Evolutionary conservation across 768 basidiomycete species (phyloP).

Genomic region (Dioszegia hungarica): DNA sequence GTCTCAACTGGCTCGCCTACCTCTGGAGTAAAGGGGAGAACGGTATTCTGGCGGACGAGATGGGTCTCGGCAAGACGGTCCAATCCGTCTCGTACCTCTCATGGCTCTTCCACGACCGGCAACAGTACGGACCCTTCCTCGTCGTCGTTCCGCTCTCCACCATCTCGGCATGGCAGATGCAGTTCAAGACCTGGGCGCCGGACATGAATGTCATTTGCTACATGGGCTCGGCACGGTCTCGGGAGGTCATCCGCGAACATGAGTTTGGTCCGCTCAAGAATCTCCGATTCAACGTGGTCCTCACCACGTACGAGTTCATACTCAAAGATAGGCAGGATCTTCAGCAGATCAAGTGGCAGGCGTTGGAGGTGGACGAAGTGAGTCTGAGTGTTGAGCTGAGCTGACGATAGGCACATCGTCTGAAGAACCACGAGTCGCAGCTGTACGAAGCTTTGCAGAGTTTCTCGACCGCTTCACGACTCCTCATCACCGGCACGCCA

Average conservation of each 20-base stretch:
- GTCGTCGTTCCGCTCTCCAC: constrained; percentile 97
- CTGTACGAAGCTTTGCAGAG: constrained; percentile 87
- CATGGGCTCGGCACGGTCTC: constrained; percentile 79
- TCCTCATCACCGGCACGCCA: constrained; percentile 96
- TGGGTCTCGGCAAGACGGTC: constrained; percentile 97
- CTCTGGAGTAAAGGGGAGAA: constrained; percentile 92
- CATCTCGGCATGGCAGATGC: constrained; percentile 95
- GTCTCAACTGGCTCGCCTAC: constrained; percentile 97
- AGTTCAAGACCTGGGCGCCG: constrained; percentile 91
- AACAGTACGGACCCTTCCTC: constrained; percentile 93
- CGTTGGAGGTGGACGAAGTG: constrained; percentile 91
- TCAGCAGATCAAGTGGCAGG: constrained; percentile 94
- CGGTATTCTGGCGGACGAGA: constrained; percentile 96
- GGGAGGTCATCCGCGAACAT: constrained; percentile 83
- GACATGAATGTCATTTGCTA: constrained; percentile 96
- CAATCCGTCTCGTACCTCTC: constrained; percentile 94
- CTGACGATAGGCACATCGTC: constrained; percentile 70
- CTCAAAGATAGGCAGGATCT: constrained; percentile 84
- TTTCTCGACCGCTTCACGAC: constrained; percentile 83
- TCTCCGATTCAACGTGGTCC: constrained; percentile 90
- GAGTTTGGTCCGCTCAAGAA: constrained; percentile 87
- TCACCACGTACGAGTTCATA: constrained; percentile 95
- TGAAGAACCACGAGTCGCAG: constrained; percentile 97
- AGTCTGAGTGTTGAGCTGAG: constrained; percentile 27
- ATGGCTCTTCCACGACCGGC: constrained; percentile 83